Evolutionary conservation across 2,329 filamentous ascomycete species (phyloP).

Genomic region (Fusarium chaquense): DNA sequence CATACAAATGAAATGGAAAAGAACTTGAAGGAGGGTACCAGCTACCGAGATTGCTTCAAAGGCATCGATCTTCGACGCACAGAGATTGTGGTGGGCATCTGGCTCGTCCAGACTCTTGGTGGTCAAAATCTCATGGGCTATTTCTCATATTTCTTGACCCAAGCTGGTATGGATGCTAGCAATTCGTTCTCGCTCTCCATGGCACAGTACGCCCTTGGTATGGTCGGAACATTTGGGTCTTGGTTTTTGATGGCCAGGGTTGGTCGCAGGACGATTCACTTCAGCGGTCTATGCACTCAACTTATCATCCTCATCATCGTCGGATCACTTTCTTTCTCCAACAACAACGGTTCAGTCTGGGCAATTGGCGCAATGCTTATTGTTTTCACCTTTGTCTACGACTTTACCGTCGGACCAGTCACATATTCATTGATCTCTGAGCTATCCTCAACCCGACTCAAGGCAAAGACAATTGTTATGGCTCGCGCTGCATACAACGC

Average conservation of each 20-base stretch:
- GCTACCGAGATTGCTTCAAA: constrained; percentile 65
- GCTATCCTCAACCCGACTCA: constrained; percentile 65
- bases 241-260: constrained; percentile 63
- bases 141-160: constrained; percentile 60
- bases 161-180: constrained; percentile 59
- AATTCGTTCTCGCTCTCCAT: constrained; percentile 62
- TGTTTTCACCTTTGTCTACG: constrained; percentile 66
- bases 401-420: constrained; percentile 66
- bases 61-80: constrained; percentile 65
- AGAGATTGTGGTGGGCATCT: constrained; percentile 63
- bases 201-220: constrained; percentile 63
- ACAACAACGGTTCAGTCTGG: constrained; percentile 54
- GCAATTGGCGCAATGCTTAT: constrained; percentile 62
- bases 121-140: constrained; percentile 64
- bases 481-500: constrained; percentile 59
- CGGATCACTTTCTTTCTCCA: constrained; percentile 55
- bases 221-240: constrained; percentile 63
- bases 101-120: constrained; percentile 62
- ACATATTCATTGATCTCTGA: constrained; percentile 66
- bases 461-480: constrained; percentile 67
- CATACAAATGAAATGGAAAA: constrained; percentile 66
- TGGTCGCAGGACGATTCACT: constrained; percentile 64
- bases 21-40: constrained; percentile 56
- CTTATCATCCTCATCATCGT: constrained; percentile 57
- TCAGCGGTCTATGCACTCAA: constrained; percentile 58